These are phyloP conservation scores for Mycena rosella DNA, from an alignment of 768 basidiomycete genomes.

Conservation along the genomic window DNA sequence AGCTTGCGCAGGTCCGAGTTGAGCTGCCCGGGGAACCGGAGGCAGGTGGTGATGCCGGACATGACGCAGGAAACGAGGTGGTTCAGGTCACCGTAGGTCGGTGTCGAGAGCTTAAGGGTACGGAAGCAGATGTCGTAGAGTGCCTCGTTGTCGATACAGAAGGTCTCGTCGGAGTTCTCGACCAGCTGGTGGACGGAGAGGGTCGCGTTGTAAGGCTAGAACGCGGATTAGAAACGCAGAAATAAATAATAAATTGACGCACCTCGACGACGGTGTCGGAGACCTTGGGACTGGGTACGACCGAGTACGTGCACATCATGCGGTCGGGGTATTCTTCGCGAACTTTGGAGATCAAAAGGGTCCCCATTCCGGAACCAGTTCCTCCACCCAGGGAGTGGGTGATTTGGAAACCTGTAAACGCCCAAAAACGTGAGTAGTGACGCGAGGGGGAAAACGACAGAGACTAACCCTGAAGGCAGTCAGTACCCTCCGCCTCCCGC, in stretches of 20 bases:
- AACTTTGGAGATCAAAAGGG: slow-evolving; percentile 98
- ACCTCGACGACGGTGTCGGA: slow-evolving; percentile 99
- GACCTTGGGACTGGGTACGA: slow-evolving; percentile 96
- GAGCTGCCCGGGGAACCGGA: slow-evolving; percentile 99
- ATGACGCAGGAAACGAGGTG: slow-evolving; percentile 98
- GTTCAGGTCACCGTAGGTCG: slow-evolving; percentile 98
- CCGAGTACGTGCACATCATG: slow-evolving; percentile 99
- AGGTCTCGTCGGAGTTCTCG: slow-evolving; percentile 99
- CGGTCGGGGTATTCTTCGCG: slow-evolving; percentile 99
- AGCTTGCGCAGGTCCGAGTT: slow-evolving; percentile 99
- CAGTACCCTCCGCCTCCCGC: slow-evolving; percentile 98
- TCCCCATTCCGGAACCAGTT: slow-evolving; percentile 99
- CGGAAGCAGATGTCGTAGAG: slow-evolving; percentile 99
- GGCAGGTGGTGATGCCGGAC: slow-evolving; percentile 98
- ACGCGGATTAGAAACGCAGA: background rate
- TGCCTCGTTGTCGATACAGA: slow-evolving; percentile 99
- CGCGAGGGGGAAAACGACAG: background rate
- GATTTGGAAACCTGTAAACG: slow-evolving; percentile 90
- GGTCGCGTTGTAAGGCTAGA: slow-evolving; percentile 96
- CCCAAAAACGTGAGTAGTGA: slow-evolving; percentile 17
- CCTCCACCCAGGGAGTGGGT: slow-evolving; percentile 99
- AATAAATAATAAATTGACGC: slow-evolving; percentile 28
- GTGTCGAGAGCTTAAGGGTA: slow-evolving; percentile 95
- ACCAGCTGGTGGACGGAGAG: slow-evolving; percentile 99
- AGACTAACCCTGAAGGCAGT: slow-evolving; percentile 93